Evolutionary conservation across 2,329 filamentous ascomycete genomes (phyloP), one percentile per base, ranked within the genome.

Genomic region (Fusarium devonianum): DNA sequence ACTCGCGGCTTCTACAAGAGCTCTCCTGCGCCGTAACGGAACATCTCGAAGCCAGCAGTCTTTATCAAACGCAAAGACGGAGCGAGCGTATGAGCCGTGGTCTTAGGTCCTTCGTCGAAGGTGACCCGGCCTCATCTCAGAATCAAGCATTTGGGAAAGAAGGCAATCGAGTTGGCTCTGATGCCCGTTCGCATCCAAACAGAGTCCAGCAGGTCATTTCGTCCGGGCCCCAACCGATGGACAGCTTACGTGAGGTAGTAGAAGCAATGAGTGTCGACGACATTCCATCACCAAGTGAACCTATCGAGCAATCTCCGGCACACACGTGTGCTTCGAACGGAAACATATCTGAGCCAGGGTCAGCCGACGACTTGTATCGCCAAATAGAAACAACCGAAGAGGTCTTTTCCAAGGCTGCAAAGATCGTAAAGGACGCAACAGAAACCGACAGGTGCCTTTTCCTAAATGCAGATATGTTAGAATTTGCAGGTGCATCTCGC

Each of bases 371-470:
- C 1, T 8, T 12, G 11, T 28, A 10, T 2, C 34, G 10, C 7
- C n/a, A 11, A n/a, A 16, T 18, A 8, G 38, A 45, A 39, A 48
- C 40, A 0, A 29, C 53, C 4, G 21, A 36, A 1, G 36, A 63
- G 5, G 58, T 77, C 2, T 77, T 78, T 36, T 71, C 71, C 0
- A 75, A 73, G 16, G 78, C 77, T 8, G 73, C 77, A 10, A 71
- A 71, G 16, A 66, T 79, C 2, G 67, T 80, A 7, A 62, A 72
- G 2, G 67, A 77, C 21, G 71, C 74, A 0, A 62, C 79, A 4
- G 71, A 74, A 11, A 67, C 73, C 0, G 72, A 75, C 12, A 75
- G 75, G 1, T 67, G 67, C n/a, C 23, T 68, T 2, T 66, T 67
- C 61, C 65, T 69, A 1, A 68, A 71, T 3, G 66, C 70, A 1